Evolutionary conservation across 345 rosid genomes (phyloP), one percentile per base, ranked within the genome.

Genomic region (Dovyalis caffra): DNA sequence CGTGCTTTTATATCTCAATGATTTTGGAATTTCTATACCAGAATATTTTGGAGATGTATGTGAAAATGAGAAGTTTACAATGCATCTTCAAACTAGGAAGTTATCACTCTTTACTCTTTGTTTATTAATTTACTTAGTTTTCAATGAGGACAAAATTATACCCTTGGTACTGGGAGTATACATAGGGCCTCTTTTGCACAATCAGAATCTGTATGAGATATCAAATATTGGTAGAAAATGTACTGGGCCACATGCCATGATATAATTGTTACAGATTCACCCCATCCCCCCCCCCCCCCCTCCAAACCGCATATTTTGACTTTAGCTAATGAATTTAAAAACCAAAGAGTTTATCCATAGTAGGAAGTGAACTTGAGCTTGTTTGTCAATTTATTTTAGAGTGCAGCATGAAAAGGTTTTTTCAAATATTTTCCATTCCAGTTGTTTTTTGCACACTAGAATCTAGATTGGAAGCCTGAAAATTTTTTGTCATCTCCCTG

Each of bases 401-500:
- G 21, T 34, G 31, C 51, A 45, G 33, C 6, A 45, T 25, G 25
- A 64, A 68, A 29, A 15, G 8, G 5, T 40, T 20, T 65, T 60
- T 32, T 66, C 11, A 18, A 33, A 34, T 43, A 23, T 58, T 11
- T 76, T 35, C 21, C 37, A 21, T 38, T 8, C 20, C 5, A 20
- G 61, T n/a, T 66, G 21, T 51, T 28, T 16, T 35, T 69, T 66
- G 8, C 34, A 47, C 40, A 69, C 53, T 62, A 58, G 66, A 40
- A 32, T 56, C 61, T 71, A 2, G 76, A 47, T 71, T 37, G 5
- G 61, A 21, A 66, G 35, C 49, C 63, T 25, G 28, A 62, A 70
- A 47, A 35, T 37, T 63, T 66, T 66, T 23, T 35, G 68, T 66
- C 37, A 68, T 51, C 75, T 64, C 72, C 40, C 57, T 82, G 63